Evolutionary conservation across 352 stramenopile genomes (phyloP).

Genomic region (Nothophytophthora sp.): DNA sequence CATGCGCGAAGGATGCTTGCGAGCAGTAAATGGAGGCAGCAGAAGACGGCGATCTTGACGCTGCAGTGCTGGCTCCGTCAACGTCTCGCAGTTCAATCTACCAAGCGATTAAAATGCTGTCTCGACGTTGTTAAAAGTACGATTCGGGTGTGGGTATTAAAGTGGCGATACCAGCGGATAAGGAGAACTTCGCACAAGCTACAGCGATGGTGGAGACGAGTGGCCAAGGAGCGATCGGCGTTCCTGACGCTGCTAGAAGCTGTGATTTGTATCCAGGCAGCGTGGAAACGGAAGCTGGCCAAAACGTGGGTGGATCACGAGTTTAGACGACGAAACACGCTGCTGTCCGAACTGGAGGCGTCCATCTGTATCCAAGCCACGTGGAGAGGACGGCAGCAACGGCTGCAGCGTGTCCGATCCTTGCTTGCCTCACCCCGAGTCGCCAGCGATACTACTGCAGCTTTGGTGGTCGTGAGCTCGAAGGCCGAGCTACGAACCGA

Average conservation of each 20-base stretch:
- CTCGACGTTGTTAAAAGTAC: slow-evolving; percentile 2
- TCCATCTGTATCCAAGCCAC: slow-evolving; percentile 48
- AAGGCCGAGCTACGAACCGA: no score
- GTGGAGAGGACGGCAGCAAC: slow-evolving; percentile 32
- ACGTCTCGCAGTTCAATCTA: slow-evolving; percentile 6
- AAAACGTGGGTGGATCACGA: slow-evolving; percentile 16
- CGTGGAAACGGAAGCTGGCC: slow-evolving; percentile 31
- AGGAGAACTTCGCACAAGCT: slow-evolving; percentile 10
- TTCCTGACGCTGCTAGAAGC: slow-evolving; percentile 35
- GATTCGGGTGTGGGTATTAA: slow-evolving; percentile 23
- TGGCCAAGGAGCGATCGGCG: slow-evolving; percentile 11
- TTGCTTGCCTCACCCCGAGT: neutral
- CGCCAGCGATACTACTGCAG: slow-evolving; percentile 17
- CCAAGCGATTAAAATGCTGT: slow-evolving; percentile 12
- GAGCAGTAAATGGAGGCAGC: neutral
- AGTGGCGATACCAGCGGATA: slow-evolving; percentile 16
- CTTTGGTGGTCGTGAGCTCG: neutral
- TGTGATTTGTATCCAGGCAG: slow-evolving; percentile 45
- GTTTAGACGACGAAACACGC: slow-evolving; percentile 13
- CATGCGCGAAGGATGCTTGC: slow-evolving; percentile 32
- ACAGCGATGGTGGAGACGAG: slow-evolving; percentile 54
- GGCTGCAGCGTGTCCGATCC: neutral
- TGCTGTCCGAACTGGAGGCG: slow-evolving; percentile 35
- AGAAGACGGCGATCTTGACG: slow-evolving; percentile 12
- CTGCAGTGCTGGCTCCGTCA: slow-evolving; percentile 50